Evolutionary conservation across 768 basidiomycete genomes (phyloP).

Genomic region (Inosperma sp.): DNA sequence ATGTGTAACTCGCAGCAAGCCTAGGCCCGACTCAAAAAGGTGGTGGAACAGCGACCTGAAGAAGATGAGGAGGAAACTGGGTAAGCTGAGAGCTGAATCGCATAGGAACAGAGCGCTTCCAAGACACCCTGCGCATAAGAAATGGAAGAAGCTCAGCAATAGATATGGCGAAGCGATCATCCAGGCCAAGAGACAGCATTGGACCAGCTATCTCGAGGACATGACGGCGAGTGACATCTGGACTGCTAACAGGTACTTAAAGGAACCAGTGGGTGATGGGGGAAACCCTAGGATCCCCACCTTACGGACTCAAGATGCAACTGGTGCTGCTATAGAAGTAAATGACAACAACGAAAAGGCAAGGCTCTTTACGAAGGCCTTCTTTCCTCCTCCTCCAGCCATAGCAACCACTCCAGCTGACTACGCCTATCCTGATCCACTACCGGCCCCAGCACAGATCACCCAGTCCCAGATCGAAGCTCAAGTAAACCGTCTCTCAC

Average conservation of each 20-base stretch:
- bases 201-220: conserved; percentile 27
- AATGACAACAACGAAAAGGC: conserved; percentile 26
- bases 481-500: conserved; percentile 12
- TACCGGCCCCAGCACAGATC: conserved; percentile 4
- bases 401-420: conserved; percentile 1
- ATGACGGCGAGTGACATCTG: conserved; percentile 14
- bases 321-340: not conserved
- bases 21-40: conserved; percentile 9
- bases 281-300: conserved; percentile 25
- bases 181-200: conserved; percentile 23
- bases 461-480: conserved; percentile 1
- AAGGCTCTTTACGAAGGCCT: conserved; percentile 16
- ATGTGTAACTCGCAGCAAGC: conserved; percentile 5
- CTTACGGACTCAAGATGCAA: conserved; percentile 2
- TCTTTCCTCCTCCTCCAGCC: conserved; percentile 26
- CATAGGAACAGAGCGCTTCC: conserved; percentile 5
- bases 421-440: conserved; percentile 4
- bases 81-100: conserved; percentile 12
- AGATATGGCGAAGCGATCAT: conserved; percentile 15
- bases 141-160: conserved; percentile 12
- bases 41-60: conserved; percentile 29
- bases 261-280: conserved; percentile 20
- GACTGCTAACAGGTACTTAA: conserved; percentile 23
- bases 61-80: conserved; percentile 10
- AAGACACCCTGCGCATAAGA: conserved; percentile 23